Evolutionary conservation across 2,329 filamentous ascomycete species (phyloP).

Genomic region (Pseudofabraea citricarpa): DNA sequence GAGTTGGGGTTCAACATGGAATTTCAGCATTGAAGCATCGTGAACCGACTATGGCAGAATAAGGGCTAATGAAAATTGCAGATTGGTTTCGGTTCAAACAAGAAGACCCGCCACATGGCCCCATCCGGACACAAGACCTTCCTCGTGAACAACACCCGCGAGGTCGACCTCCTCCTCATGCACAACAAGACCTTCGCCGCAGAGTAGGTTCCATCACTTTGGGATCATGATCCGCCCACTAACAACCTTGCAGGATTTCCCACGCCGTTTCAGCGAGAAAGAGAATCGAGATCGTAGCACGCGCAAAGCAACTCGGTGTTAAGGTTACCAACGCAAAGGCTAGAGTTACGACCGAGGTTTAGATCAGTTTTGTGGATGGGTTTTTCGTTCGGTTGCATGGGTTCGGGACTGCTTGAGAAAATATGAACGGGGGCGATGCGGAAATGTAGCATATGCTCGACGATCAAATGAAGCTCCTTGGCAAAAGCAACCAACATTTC

Average conservation of each 20-base stretch:
- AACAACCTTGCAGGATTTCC: constrained; percentile 67
- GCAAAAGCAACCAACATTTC: constrained; percentile 1
- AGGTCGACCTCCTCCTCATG: constrained; percentile 98
- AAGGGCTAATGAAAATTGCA: constrained; percentile 35
- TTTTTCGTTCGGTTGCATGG: constrained; percentile 15
- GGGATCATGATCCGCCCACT: constrained; percentile 25
- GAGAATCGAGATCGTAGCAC: constrained; percentile 95
- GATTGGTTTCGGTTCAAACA: constrained; percentile 99
- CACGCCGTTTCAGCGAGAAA: constrained; percentile 98
- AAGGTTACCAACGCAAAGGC: constrained; percentile 99
- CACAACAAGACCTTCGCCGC: constrained; percentile 99
- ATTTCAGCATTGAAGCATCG: constrained; percentile 2
- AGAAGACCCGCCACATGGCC: constrained; percentile 98
- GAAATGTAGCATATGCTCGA: constrained; percentile 27
- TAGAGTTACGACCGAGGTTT: constrained; percentile 93
- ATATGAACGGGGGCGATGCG: too few relatives aligned
- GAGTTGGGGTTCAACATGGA: constrained; percentile 5
- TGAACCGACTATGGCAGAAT: background rate
- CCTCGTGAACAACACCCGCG: constrained; percentile 94
- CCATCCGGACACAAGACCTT: constrained; percentile 99
- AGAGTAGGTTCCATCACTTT: constrained; percentile 64
- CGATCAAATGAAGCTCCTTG: constrained; percentile 32
- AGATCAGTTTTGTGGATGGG: constrained; percentile 32
- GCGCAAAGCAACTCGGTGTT: constrained; percentile 96
- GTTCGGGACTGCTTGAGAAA: background rate